Evolutionary conservation across 106 monocot genomes (phyloP).

Genomic region (Allium cepa): DNA sequence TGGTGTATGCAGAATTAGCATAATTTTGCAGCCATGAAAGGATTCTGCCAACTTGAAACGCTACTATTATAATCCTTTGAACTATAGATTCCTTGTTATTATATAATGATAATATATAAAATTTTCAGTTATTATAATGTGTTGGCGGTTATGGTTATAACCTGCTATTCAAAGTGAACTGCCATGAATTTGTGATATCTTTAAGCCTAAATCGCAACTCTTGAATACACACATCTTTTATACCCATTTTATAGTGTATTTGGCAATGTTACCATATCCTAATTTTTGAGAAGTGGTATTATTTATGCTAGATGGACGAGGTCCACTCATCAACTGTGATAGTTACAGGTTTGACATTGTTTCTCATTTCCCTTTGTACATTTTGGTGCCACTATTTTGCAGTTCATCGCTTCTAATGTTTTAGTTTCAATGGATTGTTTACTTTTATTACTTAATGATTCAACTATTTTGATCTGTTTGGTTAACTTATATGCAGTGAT

Average conservation of each 20-base stretch:
- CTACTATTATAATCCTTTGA: too few species aligned
- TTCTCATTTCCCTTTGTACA: background rate
- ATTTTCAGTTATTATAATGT: too few species aligned
- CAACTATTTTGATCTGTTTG: background rate
- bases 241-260: background rate
- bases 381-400: background rate
- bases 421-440: too few species aligned
- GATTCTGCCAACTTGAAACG: too few species aligned
- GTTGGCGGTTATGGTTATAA: too few species aligned
- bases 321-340: constrained; percentile 44
- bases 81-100: too few species aligned
- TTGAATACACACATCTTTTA: background rate
- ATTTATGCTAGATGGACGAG: constrained; percentile 92
- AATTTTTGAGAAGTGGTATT: constrained; percentile 44
- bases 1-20: too few species aligned
- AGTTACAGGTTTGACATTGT: constrained; percentile 39
- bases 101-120: too few species aligned
- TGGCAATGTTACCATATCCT: background rate
- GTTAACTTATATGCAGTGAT: too few species aligned
- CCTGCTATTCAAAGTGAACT: background rate
- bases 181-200: background rate
- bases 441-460: background rate
- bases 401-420: too few species aligned
- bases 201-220: background rate
- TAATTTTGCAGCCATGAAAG: too few species aligned